phyloP scores from a whole-genome alignment of 768 basidiomycete species.

The Auriculariales sp. region DNA sequence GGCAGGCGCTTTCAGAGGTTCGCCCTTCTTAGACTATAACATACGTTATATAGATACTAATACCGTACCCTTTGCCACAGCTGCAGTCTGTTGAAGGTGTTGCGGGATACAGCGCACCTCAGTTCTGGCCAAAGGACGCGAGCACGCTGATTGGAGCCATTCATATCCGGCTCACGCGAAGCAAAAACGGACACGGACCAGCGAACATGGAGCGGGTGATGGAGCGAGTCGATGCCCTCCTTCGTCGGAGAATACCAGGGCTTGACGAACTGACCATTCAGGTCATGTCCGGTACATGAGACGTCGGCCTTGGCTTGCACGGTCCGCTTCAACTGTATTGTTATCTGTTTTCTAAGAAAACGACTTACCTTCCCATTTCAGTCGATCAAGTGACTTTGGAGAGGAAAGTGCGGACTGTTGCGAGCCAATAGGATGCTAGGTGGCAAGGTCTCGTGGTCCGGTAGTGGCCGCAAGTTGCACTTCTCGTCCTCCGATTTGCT shows the following conservation, averaged over 20 bases:
- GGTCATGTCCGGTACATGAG: slow-evolving; percentile 20
- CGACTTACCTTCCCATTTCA: no score
- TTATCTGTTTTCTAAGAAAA: no score
- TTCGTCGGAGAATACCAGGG: slow-evolving; percentile 62
- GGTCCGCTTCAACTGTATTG: no score
- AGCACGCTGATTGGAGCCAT: slow-evolving; percentile 78
- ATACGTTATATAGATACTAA: background rate
- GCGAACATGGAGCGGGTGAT: slow-evolving; percentile 57
- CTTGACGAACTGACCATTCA: slow-evolving; percentile 87
- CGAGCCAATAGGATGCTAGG: no score
- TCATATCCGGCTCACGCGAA: slow-evolving; percentile 61
- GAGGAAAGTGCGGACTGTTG: no score
- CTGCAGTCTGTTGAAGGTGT: slow-evolving; percentile 65
- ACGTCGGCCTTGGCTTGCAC: no score
- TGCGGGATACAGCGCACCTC: slow-evolving; percentile 60
- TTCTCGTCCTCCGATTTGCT: no score
- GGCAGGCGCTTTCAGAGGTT: slow-evolving; percentile 61
- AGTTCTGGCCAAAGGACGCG: slow-evolving; percentile 95
- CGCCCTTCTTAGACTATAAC: background rate
- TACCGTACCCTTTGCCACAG: slow-evolving; percentile 32
- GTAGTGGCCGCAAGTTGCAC: no score
- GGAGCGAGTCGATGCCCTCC: slow-evolving; percentile 54
- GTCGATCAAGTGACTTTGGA: no score
- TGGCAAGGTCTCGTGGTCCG: no score
- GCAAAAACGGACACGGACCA: slow-evolving; percentile 26